Base-by-base conservation (phyloP, 352 stramenopile genomes). In the Thalassiosira hispida region DNA sequence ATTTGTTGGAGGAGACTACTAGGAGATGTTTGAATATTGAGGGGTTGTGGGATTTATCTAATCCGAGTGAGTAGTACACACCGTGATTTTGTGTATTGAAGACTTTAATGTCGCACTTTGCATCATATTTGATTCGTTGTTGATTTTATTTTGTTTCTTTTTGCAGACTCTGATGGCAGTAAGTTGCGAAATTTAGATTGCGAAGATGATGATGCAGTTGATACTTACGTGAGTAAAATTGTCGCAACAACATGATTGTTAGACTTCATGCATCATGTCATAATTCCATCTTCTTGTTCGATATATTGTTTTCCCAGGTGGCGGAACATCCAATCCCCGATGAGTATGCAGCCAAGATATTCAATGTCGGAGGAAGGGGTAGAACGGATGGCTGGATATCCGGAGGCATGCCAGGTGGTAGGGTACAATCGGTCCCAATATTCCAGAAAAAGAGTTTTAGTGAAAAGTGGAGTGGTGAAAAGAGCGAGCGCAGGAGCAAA, bases 191-290 rank as follows among this genome's bases (percentile, higher is more conserved):
- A 65, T 64, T 47, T 92, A 4, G 65, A 90, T 70, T 40, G 52
- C 1, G 38, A 51, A 18, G 70, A 90, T 66, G 88, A 93, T 52
- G 82, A 89, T 69, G 73, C 64, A 8, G 66, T 92, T 1, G 88
- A 93, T 70, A 75, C 84, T 5, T 93, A 91, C 35, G 66, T 84
- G 49, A 38, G n/a, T n/a, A n/a, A n/a, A n/a, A n/a, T n/a, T n/a
- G n/a, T n/a, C n/a, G n/a, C n/a, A n/a, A n/a, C n/a, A n/a, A n/a
- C n/a, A n/a, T n/a, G n/a, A n/a, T n/a, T n/a, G n/a, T n/a, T n/a
- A n/a, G n/a, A n/a, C n/a, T n/a, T n/a, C n/a, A n/a, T n/a, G n/a
- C n/a, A n/a, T n/a, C n/a, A n/a, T n/a, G n/a, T n/a, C n/a, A n/a
- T n/a, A n/a, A n/a, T n/a, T n/a, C n/a, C n/a, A n/a, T n/a, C n/a